Evolutionary conservation across 1,284 basidiomycete species (phyloP), one percentile per base, ranked within the genome.

Genomic region (Erythrobasidium hasegawianum): DNA sequence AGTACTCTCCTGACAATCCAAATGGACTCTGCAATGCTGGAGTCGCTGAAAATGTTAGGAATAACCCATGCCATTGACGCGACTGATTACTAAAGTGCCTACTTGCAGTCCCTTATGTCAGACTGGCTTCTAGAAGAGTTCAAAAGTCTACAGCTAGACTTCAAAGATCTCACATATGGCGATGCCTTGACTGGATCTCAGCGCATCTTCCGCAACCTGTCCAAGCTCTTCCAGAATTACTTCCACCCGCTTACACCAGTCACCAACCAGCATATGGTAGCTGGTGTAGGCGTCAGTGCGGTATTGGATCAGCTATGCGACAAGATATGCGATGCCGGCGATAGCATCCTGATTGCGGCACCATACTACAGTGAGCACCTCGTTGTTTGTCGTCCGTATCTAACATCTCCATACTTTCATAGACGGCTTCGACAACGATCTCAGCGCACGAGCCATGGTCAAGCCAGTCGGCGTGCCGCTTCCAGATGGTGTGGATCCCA

Each of bases 21-120:
- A 70, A 72, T 13, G 79, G 78, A 2, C 78, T 79, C 57, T 76
- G 79, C n/a, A 78, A 78, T 3, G 71, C 79, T 14, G 78, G 79
- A n/a, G 77, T 79, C 1, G 78, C 79, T 1, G 79, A 79, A 70
- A 79, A 80, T 71, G 77, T 77, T 49, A 57, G 68, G 27, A 45
- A 10, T 26, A 18, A 33, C 41, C 5, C 27, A 3, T 16, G 13
- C 14, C 5, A 3, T 16, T 24, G 16, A 8, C 33, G 27, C 2
- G n/a, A 22, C 38, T 50, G 41, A 14, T 47, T 8, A 14, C 45
- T 18, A 47, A 47, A 18, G 22, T 14, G 45, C 20, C 7, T 53
- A 9, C 8, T 29, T 4, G 24, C 50, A 71, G 70, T 71, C 70
- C 7, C 64, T 70, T n/a, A 62, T 71, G 70, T 68, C 70, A 40